Base-by-base conservation (phyloP, 2,329 filamentous ascomycete genomes). In the Alternaria incomplexa region DNA sequence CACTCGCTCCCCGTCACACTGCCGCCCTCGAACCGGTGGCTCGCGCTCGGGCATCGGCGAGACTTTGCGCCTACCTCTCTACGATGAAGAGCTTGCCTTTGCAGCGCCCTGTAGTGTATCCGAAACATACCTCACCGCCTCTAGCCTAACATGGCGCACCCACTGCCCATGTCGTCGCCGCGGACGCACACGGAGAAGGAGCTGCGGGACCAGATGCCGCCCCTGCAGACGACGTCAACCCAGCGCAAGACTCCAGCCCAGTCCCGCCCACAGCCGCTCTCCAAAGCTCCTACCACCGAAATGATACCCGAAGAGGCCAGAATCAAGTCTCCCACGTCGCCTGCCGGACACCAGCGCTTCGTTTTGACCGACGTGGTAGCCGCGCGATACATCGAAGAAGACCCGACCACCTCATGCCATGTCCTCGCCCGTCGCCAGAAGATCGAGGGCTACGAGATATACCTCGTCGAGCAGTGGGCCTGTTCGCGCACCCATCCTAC, bases 401-500 rank as follows among this genome's bases (percentile, higher is more conserved):
- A 98, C 68, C 84, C 89, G 1, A 88, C 87, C 6, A 93, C 93
- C 5, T 85, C 85, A 4, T 66, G 64, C 40, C 58, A 64, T 32
- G 89, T 97, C 8, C 84, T 97, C 67, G 88, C 94, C 70, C 90
- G 91, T 56, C 88, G 89, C 58, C 85, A 86, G 53, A 83, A 87
- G 53, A 85, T 99, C 6, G 83, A 87, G 64, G 95, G 95, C 68
- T 98, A 97, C 81, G 94, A 98, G 79, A 85, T 95, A 65, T 98
- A 98, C 80, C 83, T 98, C 15, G 93, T 98, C 68, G 96, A 98
- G 79, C 96, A 99, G 84, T 99, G 96, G 96, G 93, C 93, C 6
- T 97, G 94, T 80, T 97, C 95, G 12, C 89, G 96, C 56, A 87
- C 89, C 60, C 93, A 96, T 65, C 95, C 95, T 1, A 97, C 95